Evolutionary conservation across 2,329 filamentous ascomycete genomes (phyloP).

Genomic region (Neobulgaria alba): DNA sequence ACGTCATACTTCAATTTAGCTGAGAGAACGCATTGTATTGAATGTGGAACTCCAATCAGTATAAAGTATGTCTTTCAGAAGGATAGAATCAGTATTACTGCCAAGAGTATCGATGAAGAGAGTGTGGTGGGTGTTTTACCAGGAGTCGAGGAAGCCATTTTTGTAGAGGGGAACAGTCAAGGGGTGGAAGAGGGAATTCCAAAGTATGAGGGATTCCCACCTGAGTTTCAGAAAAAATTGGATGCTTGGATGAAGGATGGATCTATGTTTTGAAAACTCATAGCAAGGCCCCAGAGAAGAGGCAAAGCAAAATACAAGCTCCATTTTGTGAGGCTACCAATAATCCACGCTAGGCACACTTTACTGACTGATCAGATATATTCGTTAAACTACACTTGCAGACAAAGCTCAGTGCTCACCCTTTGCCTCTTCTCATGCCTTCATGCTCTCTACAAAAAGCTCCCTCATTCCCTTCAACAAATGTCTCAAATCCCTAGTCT

Average conservation of each 20-base stretch:
- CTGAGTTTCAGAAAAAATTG: slow-evolving; percentile 18
- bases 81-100: slow-evolving; percentile 29
- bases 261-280: too few species aligned
- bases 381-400: too few species aligned
- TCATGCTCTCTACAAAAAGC: slow-evolving; percentile 62
- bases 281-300: too few species aligned
- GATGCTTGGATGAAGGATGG: slow-evolving; percentile 24
- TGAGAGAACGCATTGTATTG: slow-evolving; percentile 35
- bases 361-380: too few species aligned
- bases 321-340: too few species aligned
- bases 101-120: slow-evolving; percentile 35
- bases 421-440: slow-evolving; percentile 10
- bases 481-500: slow-evolving; percentile 62
- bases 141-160: slow-evolving; percentile 34
- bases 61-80: slow-evolving; percentile 33
- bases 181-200: slow-evolving; percentile 29
- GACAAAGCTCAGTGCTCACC: too few species aligned
- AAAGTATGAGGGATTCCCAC: slow-evolving; percentile 22
- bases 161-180: slow-evolving; percentile 31
- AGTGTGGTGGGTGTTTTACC: slow-evolving; percentile 29
- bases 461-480: slow-evolving; percentile 78
- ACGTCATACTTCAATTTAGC: slow-evolving; percentile 33
- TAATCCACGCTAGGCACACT: too few species aligned
- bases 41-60: slow-evolving; percentile 37
- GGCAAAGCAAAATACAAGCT: too few species aligned